phyloP scores from a whole-genome alignment of 2,329 filamentous ascomycete species.

The Verticillium albo-atrum region DNA sequence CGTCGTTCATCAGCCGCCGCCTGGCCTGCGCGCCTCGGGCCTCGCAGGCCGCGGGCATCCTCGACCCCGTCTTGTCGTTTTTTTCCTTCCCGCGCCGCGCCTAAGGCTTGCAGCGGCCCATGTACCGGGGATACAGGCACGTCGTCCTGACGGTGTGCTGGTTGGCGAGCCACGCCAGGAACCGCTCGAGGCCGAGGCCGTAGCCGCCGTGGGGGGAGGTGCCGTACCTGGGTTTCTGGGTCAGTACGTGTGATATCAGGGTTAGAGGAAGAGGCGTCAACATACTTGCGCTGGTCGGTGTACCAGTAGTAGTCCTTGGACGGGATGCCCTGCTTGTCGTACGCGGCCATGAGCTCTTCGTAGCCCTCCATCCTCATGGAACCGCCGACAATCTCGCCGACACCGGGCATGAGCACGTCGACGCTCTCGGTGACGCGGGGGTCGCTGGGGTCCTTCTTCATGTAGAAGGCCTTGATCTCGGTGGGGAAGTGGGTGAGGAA shows the following conservation, averaged over 20 bases:
- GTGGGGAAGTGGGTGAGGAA: conserved; percentile 96
- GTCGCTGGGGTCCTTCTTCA: conserved; percentile 83
- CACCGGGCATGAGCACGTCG: conserved; percentile 81
- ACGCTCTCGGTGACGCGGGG: conserved; percentile 86
- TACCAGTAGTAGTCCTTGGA: conserved; percentile 95
- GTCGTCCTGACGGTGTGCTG: conserved; percentile 61
- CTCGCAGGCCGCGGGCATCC: background rate
- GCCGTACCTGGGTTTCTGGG: conserved; percentile 67
- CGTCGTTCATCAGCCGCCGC: background rate
- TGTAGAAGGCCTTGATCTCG: conserved; percentile 99
- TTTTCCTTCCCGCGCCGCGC: conserved; percentile 2
- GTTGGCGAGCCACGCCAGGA: conserved; percentile 60
- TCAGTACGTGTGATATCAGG: conserved; percentile 11
- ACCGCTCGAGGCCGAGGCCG: conserved; percentile 82
- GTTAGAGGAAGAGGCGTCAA: conserved; percentile 18
- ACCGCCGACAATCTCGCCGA: conserved; percentile 94
- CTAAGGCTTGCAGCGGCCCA: conserved; percentile 75
- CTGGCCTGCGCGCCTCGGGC: too few relatives aligned
- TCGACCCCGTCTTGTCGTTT: background rate
- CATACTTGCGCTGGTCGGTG: conserved; percentile 91
- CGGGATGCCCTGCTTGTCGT: conserved; percentile 80
- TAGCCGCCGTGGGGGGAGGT: conserved; percentile 91
- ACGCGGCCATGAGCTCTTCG: conserved; percentile 84
- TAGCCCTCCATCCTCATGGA: conserved; percentile 94
- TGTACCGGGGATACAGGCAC: conserved; percentile 76